Percentiles rank a stretch among this genome's conserved stretches.
Evolutionary conservation across 805 yeast genomes (phyloP).

Genomic region (Suhomyces sp.): DNA sequence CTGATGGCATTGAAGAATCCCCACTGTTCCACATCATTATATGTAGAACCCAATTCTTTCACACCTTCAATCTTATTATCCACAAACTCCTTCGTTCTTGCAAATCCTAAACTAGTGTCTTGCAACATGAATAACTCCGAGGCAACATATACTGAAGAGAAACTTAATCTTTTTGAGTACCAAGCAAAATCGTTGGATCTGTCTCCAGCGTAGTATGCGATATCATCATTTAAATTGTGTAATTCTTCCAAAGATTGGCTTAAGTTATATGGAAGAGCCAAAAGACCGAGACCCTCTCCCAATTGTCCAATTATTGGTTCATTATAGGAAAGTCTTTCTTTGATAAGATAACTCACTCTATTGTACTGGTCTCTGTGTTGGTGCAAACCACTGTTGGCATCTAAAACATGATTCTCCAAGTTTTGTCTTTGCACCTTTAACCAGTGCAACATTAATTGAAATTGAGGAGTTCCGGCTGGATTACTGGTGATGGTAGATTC

Average conservation of each 20-base stretch:
- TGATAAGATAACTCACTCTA: conserved; percentile 45
- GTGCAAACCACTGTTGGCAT: conserved; percentile 29
- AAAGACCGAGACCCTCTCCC: conserved; percentile 54
- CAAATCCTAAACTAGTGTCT: conserved; percentile 58
- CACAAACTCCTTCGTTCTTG: conserved; percentile 64
- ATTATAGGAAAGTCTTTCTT: conserved; percentile 54
- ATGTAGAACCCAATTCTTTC: conserved; percentile 56
- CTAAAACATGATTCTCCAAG: conserved; percentile 27
- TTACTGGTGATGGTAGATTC: conserved; percentile 39
- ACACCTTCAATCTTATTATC: conserved; percentile 55
- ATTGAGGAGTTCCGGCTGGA: conserved; percentile 49
- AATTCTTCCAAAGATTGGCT: conserved; percentile 62
- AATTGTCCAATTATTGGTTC: conserved; percentile 44
- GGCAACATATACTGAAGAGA: conserved; percentile 69
- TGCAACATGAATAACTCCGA: conserved; percentile 78
- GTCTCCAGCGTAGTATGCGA: conserved; percentile 79
- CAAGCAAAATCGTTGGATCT: conserved; percentile 79
- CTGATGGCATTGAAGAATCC: conserved; percentile 64
- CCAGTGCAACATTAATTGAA: conserved; percentile 54
- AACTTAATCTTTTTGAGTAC: conserved; percentile 81
- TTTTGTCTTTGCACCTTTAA: conserved; percentile 45
- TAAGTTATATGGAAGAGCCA: conserved; percentile 65
- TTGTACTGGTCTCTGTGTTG: conserved; percentile 32
- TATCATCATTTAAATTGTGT: conserved; percentile 76
- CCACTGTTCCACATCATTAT: conserved; percentile 75